Evolutionary conservation across 1,284 basidiomycete genomes (phyloP).

Genomic region (Ustilago cynodontis): DNA sequence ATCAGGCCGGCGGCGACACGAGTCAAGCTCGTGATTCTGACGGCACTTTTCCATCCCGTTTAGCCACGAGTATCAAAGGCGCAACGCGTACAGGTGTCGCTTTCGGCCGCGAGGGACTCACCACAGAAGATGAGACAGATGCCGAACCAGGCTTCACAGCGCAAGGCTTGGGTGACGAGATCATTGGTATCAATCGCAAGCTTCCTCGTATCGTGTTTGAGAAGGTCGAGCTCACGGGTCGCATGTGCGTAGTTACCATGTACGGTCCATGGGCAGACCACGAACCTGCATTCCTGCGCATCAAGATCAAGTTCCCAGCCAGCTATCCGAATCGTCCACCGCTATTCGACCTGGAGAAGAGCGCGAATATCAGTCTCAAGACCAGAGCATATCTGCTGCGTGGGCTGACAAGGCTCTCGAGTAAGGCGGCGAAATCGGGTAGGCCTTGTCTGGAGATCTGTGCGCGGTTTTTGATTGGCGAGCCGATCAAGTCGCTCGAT

Average conservation of each 20-base stretch:
- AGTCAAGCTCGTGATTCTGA: constrained; percentile 24
- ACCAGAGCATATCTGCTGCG: constrained; percentile 62
- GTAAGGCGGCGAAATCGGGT: constrained; percentile 24
- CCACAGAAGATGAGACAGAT: constrained; percentile 42
- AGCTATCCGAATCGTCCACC: constrained; percentile 59
- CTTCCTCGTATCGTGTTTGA: constrained; percentile 58
- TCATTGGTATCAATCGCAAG: constrained; percentile 57
- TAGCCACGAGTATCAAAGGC: constrained; percentile 16
- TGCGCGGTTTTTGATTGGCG: constrained; percentile 58
- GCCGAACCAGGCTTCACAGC: constrained; percentile 33
- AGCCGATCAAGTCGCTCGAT: constrained; percentile 53
- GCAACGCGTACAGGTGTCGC: constrained; percentile 10
- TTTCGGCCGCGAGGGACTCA: constrained; percentile 23
- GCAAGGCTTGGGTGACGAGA: constrained; percentile 55
- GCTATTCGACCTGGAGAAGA: constrained; percentile 64
- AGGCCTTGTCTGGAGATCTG: constrained; percentile 56
- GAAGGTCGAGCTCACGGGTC: constrained; percentile 60
- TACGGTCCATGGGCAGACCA: constrained; percentile 67
- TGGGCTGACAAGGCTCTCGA: constrained; percentile 40
- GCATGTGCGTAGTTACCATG: constrained; percentile 57
- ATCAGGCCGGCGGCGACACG: constrained; percentile 23
- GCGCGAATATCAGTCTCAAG: constrained; percentile 59
- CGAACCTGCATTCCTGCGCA: constrained; percentile 60
- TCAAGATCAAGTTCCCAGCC: constrained; percentile 60
- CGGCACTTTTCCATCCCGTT: constrained; percentile 7